phyloP scores from a whole-genome alignment of 192 early-diverging fungal species.

The Gamsiella multidivaricata region DNA sequence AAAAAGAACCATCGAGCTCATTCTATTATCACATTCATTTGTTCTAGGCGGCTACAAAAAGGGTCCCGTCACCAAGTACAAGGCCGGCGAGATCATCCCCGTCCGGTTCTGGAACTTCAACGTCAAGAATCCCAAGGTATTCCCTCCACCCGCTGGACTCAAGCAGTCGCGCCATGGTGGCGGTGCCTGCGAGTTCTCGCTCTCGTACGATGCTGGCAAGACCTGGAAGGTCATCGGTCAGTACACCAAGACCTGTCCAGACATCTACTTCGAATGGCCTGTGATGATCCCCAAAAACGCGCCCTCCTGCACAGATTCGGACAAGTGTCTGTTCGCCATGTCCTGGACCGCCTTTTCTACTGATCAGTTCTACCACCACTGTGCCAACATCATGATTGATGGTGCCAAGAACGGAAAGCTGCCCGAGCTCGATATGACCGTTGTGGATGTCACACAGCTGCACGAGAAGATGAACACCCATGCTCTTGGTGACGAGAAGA shows the following conservation, averaged over 20 bases:
- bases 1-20: background rate
- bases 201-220: too few species aligned
- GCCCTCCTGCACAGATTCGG: constrained; percentile 31
- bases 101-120: constrained; percentile 56
- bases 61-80: constrained; percentile 50
- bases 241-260: constrained; percentile 45
- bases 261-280: constrained; percentile 39
- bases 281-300: constrained; percentile 41
- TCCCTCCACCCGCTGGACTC: constrained; percentile 19
- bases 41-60: constrained; percentile 17
- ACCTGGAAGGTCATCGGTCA: too few species aligned
- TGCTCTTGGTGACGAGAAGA: constrained; percentile 6
- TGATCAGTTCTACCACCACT: constrained; percentile 80
- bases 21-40: background rate
- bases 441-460: constrained; percentile 1
- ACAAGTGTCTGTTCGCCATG: constrained; percentile 56
- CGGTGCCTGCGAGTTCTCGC: too few species aligned
- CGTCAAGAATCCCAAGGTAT: constrained; percentile 8
- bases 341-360: constrained; percentile 75
- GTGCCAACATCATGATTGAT: constrained; percentile 70
- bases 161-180: constrained; percentile 66
- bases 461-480: constrained; percentile 7
- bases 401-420: constrained; percentile 40
- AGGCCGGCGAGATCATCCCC: constrained; percentile 56
- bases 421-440: constrained; percentile 19